Conservation (phyloP, 2,329 filamentous ascomycete species). For the Trichoderma simmonsii region DNA sequence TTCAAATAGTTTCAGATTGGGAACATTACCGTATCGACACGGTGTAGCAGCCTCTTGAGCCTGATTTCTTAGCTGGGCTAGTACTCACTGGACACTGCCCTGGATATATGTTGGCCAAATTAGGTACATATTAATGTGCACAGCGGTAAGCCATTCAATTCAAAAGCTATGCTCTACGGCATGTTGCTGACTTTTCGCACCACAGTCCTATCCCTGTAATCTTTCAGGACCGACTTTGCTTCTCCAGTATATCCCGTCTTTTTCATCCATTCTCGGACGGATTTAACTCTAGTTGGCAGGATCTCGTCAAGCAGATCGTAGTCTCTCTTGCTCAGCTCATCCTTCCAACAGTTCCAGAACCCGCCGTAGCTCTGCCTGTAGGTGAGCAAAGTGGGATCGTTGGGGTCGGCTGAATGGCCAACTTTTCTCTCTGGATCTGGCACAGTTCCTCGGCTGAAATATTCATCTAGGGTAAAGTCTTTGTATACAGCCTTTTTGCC, state of each 20-base stretch:
- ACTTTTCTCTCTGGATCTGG: not conserved
- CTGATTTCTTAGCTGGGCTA: no score
- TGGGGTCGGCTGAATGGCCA: not conserved
- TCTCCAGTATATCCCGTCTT: not conserved
- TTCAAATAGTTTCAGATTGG: not conserved
- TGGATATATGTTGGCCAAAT: not conserved
- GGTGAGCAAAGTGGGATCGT: not conserved
- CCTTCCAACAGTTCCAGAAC: constrained; percentile 4
- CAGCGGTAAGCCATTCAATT: not conserved
- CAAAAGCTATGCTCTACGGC: not conserved
- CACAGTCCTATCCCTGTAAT: not conserved
- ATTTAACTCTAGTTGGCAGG: not conserved
- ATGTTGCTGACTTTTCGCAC: not conserved
- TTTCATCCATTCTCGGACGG: not conserved
- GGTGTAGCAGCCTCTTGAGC: no score
- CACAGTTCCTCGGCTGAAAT: not conserved
- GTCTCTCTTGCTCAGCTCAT: not conserved
- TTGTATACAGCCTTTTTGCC: not conserved
- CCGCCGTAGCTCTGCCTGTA: not conserved
- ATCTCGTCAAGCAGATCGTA: not conserved
- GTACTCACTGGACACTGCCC: no score
- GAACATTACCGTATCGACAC: not conserved
- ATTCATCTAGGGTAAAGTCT: not conserved
- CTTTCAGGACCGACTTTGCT: not conserved
- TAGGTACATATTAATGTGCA: not conserved